Conservation (phyloP, 768 basidiomycete genomes). For the Russula vinacea region DNA sequence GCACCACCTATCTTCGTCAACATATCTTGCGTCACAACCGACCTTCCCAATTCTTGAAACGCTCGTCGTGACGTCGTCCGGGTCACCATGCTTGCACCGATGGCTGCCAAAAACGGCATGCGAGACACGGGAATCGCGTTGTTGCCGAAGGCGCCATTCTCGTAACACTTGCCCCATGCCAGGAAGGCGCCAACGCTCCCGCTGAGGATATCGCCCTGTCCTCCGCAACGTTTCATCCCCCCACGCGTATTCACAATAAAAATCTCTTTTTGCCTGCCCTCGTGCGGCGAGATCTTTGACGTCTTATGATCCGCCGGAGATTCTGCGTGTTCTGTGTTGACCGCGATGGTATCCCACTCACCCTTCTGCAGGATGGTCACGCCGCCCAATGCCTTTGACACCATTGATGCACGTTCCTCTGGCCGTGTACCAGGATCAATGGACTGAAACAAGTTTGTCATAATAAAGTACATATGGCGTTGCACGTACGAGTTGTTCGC, state of each 20-base stretch:
- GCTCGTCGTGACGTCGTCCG: slow-evolving; percentile 76
- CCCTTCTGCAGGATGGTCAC: slow-evolving; percentile 93
- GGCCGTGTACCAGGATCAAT: slow-evolving; percentile 52
- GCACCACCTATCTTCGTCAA: slow-evolving; percentile 53
- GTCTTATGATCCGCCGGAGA: slow-evolving; percentile 41
- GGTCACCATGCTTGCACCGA: slow-evolving; percentile 86
- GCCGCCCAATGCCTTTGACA: slow-evolving; percentile 77
- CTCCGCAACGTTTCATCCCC: slow-evolving; percentile 89
- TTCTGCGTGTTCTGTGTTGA: slow-evolving; percentile 59
- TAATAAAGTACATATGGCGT: neutral
- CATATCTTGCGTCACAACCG: slow-evolving; percentile 61
- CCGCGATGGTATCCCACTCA: slow-evolving; percentile 73
- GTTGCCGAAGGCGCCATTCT: slow-evolving; percentile 75
- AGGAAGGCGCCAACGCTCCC: slow-evolving; percentile 86
- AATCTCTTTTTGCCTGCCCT: slow-evolving; percentile 44
- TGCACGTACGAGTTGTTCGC: slow-evolving; percentile 60
- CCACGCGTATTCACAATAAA: slow-evolving; percentile 68
- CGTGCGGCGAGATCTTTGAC: slow-evolving; percentile 35
- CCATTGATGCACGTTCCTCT: slow-evolving; percentile 57
- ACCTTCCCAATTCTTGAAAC: slow-evolving; percentile 72
- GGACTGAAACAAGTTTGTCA: slow-evolving; percentile 34
- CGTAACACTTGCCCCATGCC: slow-evolving; percentile 95
- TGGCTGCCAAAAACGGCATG: slow-evolving; percentile 80
- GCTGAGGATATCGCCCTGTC: slow-evolving; percentile 92
- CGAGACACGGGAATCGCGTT: slow-evolving; percentile 52